Base-by-base conservation (phyloP, 306 rosid genomes). In the Castanea crenata region DNA sequence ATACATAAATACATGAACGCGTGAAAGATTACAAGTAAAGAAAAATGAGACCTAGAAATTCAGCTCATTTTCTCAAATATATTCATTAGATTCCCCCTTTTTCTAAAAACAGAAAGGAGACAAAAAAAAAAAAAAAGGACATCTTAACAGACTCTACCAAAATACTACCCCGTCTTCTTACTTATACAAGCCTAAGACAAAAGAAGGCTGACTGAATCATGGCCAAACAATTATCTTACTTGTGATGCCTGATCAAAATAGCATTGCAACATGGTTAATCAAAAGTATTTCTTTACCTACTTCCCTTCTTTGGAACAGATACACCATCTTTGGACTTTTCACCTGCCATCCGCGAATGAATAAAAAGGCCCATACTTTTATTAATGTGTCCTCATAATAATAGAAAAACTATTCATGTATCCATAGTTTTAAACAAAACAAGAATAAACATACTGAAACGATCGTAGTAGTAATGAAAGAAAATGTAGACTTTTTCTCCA, bases 291-390 rank as follows among this genome's bases (percentile, higher is more conserved):
- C 91, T 93, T 96, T 96, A 96, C 99, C 99, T 96, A 96, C 99
- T 96, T 85, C 99, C 99, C 99, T 96, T 96, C 98, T 96, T 96
- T 96, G 99, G 89, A 96, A 90, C 97, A 93, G 99, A 96, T 80
- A 96, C 96, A 96, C 98, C 99, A 88, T 93, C 99, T 96, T 96
- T 96, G 93, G 97, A 91, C 97, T 96, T 96, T 96, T 91, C 98
- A 96, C 99, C 98, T 96, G 99, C 87, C 97, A 96, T 96, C 99
- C 97, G 96, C 74, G 93, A 96, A 93, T 87, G 97, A 90, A 96
- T 96, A 91, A 93, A 91, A 91, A 93, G 91, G 92, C 87, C 98
- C 99, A 91, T 89, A 82, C 92, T 96, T 88, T 93, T 90, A 96
- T 96, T 93, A 93, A 96, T 83, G 78, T 88, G 87, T 88, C 80